These are phyloP conservation scores for Pistacia vera DNA, from an alignment of 345 rosid genomes.

Conservation along the genomic window DNA sequence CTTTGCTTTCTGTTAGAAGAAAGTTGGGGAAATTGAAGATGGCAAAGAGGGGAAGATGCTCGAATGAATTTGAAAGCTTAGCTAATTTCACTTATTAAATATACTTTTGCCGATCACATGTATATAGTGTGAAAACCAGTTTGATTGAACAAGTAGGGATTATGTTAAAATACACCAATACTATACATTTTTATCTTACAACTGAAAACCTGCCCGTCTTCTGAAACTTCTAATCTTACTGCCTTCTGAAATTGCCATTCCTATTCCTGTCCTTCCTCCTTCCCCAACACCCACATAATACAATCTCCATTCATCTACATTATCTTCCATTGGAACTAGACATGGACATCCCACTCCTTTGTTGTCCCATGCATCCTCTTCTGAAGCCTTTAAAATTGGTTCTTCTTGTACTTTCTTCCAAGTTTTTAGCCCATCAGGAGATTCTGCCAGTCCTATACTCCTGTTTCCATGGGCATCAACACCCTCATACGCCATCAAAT, in stretches of 20 bases:
- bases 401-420: slow-evolving; percentile 41
- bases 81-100: no score
- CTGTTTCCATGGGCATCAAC: slow-evolving; percentile 32
- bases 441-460: slow-evolving; percentile 45
- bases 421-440: slow-evolving; percentile 41
- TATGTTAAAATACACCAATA: neutral
- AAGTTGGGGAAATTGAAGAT: no score
- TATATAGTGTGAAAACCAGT: neutral
- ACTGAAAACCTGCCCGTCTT: slow-evolving; percentile 36
- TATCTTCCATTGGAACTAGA: slow-evolving; percentile 44
- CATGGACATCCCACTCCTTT: slow-evolving; percentile 43
- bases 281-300: slow-evolving; percentile 42
- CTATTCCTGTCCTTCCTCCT: slow-evolving; percentile 42
- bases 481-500: slow-evolving; percentile 54
- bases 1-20: no score
- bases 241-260: slow-evolving; percentile 47
- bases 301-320: slow-evolving; percentile 42
- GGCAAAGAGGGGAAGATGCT: no score
- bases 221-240: slow-evolving; percentile 28
- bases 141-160: neutral
- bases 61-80: no score
- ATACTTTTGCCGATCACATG: neutral
- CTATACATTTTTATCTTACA: slow-evolving; percentile 18
- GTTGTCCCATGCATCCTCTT: slow-evolving; percentile 40
- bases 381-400: slow-evolving; percentile 24